These are phyloP conservation scores for Trichocomaceae sp. DNA, from an alignment of 2,329 filamentous ascomycete species.

Conservation along the genomic window DNA sequence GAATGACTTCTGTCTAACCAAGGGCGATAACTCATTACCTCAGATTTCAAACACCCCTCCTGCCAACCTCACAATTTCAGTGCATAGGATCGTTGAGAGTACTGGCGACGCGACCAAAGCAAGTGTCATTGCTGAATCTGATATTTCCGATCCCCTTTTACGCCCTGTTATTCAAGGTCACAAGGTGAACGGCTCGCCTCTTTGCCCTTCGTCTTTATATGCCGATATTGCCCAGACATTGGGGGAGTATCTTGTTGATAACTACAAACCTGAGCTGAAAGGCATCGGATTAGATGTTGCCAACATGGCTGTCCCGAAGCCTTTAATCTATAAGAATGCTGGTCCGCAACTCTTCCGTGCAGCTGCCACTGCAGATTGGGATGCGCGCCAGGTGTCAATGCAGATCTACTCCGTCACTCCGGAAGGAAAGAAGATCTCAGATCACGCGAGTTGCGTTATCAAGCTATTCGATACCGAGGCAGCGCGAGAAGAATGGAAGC, in stretches of 20 bases:
- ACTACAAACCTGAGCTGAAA: conserved; percentile 28
- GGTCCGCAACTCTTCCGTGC: conserved; percentile 34
- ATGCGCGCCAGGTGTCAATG: conserved; percentile 25
- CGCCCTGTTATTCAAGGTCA: conserved; percentile 32
- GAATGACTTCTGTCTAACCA: conserved; percentile 66
- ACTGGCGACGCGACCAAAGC: conserved; percentile 2
- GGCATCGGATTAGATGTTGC: conserved; percentile 29
- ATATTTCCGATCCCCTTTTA: conserved; percentile 29
- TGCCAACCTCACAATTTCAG: conserved; percentile 12
- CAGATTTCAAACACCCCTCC: not conserved
- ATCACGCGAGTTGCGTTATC: conserved; percentile 13
- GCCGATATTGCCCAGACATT: conserved; percentile 23
- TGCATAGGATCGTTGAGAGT: conserved; percentile 13
- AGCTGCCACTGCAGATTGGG: conserved; percentile 32
- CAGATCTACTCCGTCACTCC: conserved; percentile 32
- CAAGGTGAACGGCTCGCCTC: conserved; percentile 22
- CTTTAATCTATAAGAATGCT: conserved; percentile 50
- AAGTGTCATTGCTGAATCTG: conserved; percentile 31
- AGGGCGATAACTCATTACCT: conserved; percentile 47
- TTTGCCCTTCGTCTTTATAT: conserved; percentile 16
- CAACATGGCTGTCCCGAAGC: conserved; percentile 35
- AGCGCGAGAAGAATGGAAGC: conserved; percentile 40
- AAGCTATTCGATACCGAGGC: conserved; percentile 18
- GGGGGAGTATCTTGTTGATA: conserved; percentile 20
- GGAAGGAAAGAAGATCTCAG: conserved; percentile 27